Evolutionary conservation across 495 filamentous ascomycete genomes (phyloP).

Genomic region (Talaromyces stipitatus): DNA sequence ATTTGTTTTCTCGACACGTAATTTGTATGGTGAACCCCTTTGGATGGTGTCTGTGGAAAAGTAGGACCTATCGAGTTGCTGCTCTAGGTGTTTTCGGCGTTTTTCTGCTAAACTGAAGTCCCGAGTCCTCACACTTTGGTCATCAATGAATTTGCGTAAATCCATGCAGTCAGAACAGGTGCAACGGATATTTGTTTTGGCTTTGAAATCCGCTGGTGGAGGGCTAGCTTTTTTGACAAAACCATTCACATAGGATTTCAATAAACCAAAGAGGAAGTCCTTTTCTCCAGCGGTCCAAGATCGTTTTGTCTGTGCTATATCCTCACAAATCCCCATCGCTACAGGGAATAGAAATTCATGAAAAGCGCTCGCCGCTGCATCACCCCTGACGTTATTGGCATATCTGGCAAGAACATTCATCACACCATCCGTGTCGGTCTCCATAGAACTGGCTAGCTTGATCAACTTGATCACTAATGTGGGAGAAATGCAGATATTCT

Average conservation of each 20-base stretch:
- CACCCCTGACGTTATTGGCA: neutral
- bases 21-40: neutral
- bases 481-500: neutral
- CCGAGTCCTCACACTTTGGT: neutral
- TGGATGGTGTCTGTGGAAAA: neutral
- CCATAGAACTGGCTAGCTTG: neutral
- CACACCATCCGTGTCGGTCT: neutral
- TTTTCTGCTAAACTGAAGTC: neutral
- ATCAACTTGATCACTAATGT: constrained; percentile 1
- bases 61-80: neutral
- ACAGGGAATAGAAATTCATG: neutral
- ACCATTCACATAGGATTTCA: neutral
- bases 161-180: neutral
- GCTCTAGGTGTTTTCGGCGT: neutral
- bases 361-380: neutral
- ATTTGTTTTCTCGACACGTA: constrained; percentile 1
- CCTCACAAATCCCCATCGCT: neutral
- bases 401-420: neutral
- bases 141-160: neutral
- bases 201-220: neutral
- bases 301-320: neutral
- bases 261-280: neutral
- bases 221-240: neutral
- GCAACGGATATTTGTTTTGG: neutral
- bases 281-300: neutral